A percentile compares a stretch with the other conserved stretches of the same genome.
Evolutionary conservation across 768 basidiomycete species (phyloP).

Genomic region (Boletus pseudopeckii): DNA sequence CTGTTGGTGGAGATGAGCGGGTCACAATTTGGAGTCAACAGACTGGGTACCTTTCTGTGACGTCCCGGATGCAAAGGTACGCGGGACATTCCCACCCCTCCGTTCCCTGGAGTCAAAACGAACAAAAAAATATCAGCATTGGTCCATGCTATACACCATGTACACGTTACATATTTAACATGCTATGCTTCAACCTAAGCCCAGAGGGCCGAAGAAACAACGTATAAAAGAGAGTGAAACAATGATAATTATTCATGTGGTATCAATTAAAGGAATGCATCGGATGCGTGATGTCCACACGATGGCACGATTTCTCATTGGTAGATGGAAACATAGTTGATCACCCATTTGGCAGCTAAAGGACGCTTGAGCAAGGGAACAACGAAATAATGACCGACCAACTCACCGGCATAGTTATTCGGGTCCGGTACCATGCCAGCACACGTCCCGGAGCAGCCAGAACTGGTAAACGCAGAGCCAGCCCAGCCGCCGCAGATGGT

Average conservation of each 20-base stretch:
- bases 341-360: constrained; percentile 52
- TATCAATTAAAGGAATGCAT: background rate
- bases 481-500: constrained; percentile 35
- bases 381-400: background rate
- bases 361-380: background rate
- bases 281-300: background rate
- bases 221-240: too few relatives aligned
- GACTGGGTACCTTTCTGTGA: too few relatives aligned
- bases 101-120: too few relatives aligned
- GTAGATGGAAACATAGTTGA: constrained; percentile 55
- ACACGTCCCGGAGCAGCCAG: constrained; percentile 43
- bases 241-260: background rate
- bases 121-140: too few relatives aligned
- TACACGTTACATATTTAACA: too few relatives aligned
- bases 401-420: constrained; percentile 48
- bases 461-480: constrained; percentile 13
- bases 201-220: too few relatives aligned
- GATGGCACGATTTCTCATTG: constrained; percentile 22
- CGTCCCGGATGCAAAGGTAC: too few relatives aligned
- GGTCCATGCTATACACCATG: too few relatives aligned
- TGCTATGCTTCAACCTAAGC: too few relatives aligned
- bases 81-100: too few relatives aligned
- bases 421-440: constrained; percentile 48
- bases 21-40: too few relatives aligned
- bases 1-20: too few relatives aligned